phyloP scores from a whole-genome alignment of 768 basidiomycete species.

The Phaffia tasmanica region DNA sequence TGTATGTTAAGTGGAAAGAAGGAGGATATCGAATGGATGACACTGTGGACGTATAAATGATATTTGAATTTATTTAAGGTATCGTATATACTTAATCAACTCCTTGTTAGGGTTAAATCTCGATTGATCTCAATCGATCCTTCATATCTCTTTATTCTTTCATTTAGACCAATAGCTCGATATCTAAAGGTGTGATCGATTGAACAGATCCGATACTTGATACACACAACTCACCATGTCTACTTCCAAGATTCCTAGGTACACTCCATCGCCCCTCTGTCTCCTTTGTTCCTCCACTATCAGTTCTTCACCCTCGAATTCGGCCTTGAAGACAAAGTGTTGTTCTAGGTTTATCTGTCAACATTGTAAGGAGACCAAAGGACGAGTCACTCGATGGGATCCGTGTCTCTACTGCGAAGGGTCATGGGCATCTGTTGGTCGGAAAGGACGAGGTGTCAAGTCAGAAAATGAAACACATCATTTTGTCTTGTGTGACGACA shows the following conservation, averaged over 20 bases:
- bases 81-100: no score
- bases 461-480: constrained; percentile 48
- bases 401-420: constrained; percentile 61
- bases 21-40: no score
- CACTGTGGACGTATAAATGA: no score
- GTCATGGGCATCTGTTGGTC: constrained; percentile 35
- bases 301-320: background rate
- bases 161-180: no score
- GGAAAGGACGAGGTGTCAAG: constrained; percentile 29
- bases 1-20: no score
- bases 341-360: constrained; percentile 58
- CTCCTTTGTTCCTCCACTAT: constrained; percentile 22
- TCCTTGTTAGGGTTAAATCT: no score
- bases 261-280: constrained; percentile 9
- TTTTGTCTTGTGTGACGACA: constrained; percentile 56
- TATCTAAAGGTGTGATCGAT: no score
- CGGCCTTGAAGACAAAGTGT: constrained; percentile 45
- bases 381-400: constrained; percentile 55
- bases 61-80: no score
- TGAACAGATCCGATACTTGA: no score
- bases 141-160: no score
- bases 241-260: background rate
- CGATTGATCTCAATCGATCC: no score
- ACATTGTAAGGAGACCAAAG: constrained; percentile 49
- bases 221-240: background rate